Conservation (phyloP, 2,329 filamentous ascomycete genomes). For the Talaromyces pinophilus region DNA sequence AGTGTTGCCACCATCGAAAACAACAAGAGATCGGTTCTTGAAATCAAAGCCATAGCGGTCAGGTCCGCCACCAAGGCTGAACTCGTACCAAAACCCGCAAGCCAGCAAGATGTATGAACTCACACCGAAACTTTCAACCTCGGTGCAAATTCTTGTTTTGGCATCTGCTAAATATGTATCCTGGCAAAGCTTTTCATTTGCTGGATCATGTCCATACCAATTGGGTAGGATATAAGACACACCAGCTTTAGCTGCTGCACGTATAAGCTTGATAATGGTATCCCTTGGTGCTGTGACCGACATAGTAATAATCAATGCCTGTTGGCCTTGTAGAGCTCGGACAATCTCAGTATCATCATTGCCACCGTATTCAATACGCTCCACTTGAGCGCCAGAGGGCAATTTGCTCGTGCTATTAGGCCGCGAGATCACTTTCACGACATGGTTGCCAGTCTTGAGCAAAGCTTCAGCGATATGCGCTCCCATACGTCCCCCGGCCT, state of each 20-base stretch:
- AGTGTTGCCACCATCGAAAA: constrained; percentile 60
- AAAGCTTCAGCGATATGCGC: not conserved
- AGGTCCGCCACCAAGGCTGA: constrained; percentile 44
- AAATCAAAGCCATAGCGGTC: constrained; percentile 55
- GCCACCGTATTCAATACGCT: constrained; percentile 31
- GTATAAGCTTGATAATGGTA: constrained; percentile 50
- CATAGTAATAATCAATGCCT: constrained; percentile 61
- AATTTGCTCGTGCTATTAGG: constrained; percentile 7
- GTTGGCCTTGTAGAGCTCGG: constrained; percentile 55
- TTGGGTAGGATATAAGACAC: constrained; percentile 61
- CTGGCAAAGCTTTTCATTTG: constrained; percentile 36
- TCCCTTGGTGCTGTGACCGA: constrained; percentile 46
- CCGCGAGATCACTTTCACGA: constrained; percentile 12
- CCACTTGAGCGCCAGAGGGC: not conserved
- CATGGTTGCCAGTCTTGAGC: constrained; percentile 13
- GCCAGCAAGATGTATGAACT: constrained; percentile 47
- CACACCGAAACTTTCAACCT: constrained; percentile 45
- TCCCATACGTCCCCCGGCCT: constrained; percentile 15
- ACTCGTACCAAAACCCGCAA: constrained; percentile 59
- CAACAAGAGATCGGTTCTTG: constrained; percentile 41
- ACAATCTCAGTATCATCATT: constrained; percentile 44
- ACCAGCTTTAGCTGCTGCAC: constrained; percentile 57
- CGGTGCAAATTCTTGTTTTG: constrained; percentile 23
- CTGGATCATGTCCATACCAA: constrained; percentile 38
- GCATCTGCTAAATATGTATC: constrained; percentile 37